Percentiles rank a stretch among this genome's conserved stretches.
Conservation (phyloP, 2,329 filamentous ascomycete species). For the Aspergillus sclerotialis region DNA sequence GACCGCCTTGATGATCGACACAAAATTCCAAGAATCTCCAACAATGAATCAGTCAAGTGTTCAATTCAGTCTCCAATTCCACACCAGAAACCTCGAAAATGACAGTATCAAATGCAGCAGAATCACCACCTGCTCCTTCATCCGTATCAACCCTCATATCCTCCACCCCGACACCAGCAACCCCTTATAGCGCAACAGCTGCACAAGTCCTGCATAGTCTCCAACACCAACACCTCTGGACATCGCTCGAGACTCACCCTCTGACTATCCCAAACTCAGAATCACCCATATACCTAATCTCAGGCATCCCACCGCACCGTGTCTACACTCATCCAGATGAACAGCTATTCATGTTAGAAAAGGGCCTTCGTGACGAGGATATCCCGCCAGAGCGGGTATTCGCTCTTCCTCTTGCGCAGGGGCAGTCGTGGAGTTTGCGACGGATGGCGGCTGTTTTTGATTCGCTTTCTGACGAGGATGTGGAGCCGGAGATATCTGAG, state of each 20-base stretch:
- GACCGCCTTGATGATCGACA: neutral
- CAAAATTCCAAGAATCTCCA: neutral
- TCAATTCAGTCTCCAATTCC: neutral
- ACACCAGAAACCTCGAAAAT: conserved; percentile 7
- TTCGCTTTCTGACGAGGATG: conserved; percentile 31
- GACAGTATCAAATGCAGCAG: conserved; percentile 6
- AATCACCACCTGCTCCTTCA: conserved; percentile 22
- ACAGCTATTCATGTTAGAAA: conserved; percentile 53
- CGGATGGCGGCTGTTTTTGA: conserved; percentile 53
- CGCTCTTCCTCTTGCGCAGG: conserved; percentile 52
- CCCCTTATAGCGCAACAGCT: conserved; percentile 40
- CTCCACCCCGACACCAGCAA: conserved; percentile 15
- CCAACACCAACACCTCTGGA: conserved; percentile 57
- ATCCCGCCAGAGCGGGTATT: conserved; percentile 49
- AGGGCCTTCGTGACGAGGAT: conserved; percentile 41
- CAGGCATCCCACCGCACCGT: conserved; percentile 54
- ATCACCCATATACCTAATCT: conserved; percentile 46
- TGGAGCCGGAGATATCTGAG: conserved; percentile 8
- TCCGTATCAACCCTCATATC: conserved; percentile 36
- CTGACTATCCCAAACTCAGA: conserved; percentile 7
- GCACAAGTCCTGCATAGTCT: conserved; percentile 58
- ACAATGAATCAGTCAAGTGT: neutral
- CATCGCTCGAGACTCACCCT: conserved; percentile 45
- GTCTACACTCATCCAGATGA: conserved; percentile 60
- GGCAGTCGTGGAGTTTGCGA: conserved; percentile 54